Base-by-base conservation (phyloP, 2,329 filamentous ascomycete genomes). In the Hymenoscyphus linearis region DNA sequence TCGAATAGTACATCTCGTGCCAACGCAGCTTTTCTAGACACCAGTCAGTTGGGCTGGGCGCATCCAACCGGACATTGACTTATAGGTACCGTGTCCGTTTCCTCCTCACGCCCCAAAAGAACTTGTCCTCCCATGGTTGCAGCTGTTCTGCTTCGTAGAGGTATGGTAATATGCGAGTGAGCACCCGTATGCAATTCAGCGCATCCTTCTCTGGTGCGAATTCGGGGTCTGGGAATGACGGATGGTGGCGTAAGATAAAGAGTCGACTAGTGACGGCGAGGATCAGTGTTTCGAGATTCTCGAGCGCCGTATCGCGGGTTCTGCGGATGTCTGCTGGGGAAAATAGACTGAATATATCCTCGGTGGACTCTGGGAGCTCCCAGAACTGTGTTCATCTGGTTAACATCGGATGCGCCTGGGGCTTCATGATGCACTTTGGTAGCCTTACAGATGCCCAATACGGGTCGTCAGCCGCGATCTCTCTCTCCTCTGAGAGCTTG, bases 301-400 rank as follows among this genome's bases (percentile, higher is more conserved):
- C 87, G 64, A 96, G 79, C 55, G 92, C 89, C 69, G 85, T 83
- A 75, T 97, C 93, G 73, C 93, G 86, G 53, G 91, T 93, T 68
- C 93, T 87, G 64, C 93, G 90, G 65, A 97, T 93, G 74, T 96
- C 90, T 62, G 88, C 86, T 5, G 92, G 86, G 40, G 93, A 92
- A 77, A 97, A 98, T 64, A 98, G 85, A 73, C 91, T 96, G 79
- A 98, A 98, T 71, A 99, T 87, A 79, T 99, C 95, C 74, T 98
- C 95, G 58, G 91, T 86, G 14, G 92, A 93, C 76, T 98, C 95
- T 65, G 95, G 95, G 52, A 99, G 86, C 76, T 96, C 91, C 93
- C 93, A 98, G 78, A 98, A 98, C 90, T 97, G 60, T 31, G 52
- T 44, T 34, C 31, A 16, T 25, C 47, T n/a, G 16, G 52, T 65